phyloP scores from a whole-genome alignment of 495 filamentous ascomycete species.

The Penicillium parvum region DNA sequence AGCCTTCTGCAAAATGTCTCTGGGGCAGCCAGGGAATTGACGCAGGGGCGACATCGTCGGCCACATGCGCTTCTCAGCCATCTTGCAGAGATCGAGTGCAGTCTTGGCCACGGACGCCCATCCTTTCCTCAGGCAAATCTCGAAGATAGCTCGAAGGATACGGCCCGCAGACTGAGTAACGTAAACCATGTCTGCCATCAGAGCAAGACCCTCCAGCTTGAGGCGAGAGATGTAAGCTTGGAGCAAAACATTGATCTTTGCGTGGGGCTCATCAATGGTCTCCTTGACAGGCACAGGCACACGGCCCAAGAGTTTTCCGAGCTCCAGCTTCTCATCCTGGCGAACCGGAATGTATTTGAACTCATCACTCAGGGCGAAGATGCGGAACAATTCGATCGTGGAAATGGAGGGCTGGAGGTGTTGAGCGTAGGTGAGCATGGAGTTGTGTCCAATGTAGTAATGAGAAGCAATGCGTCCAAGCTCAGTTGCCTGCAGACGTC shows the following conservation, averaged over 20 bases:
- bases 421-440: conserved; percentile 94
- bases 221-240: conserved; percentile 96
- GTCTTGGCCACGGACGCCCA: conserved; percentile 93
- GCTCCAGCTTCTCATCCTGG: conserved; percentile 94
- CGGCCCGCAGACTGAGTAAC: conserved; percentile 97
- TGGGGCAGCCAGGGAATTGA: conserved; percentile 77
- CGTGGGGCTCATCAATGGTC: conserved; percentile 91
- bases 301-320: conserved; percentile 82
- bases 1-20: conserved; percentile 84
- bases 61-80: conserved; percentile 99
- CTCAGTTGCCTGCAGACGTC: conserved; percentile 85
- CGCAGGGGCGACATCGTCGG: conserved; percentile 94
- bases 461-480: conserved; percentile 93
- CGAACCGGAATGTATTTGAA: conserved; percentile 99
- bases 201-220: conserved; percentile 84
- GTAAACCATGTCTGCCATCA: conserved; percentile 99
- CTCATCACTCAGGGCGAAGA: conserved; percentile 98
- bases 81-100: conserved; percentile 94
- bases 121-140: conserved; percentile 92
- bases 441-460: conserved; percentile 95
- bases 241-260: conserved; percentile 98
- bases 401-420: conserved; percentile 90
- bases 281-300: conserved; percentile 98
- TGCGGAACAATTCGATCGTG: conserved; percentile 89
- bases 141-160: conserved; percentile 92